These are phyloP conservation scores for Fusarium bactridioides DNA, from an alignment of 2,329 filamentous ascomycete species.

Conservation along the genomic window DNA sequence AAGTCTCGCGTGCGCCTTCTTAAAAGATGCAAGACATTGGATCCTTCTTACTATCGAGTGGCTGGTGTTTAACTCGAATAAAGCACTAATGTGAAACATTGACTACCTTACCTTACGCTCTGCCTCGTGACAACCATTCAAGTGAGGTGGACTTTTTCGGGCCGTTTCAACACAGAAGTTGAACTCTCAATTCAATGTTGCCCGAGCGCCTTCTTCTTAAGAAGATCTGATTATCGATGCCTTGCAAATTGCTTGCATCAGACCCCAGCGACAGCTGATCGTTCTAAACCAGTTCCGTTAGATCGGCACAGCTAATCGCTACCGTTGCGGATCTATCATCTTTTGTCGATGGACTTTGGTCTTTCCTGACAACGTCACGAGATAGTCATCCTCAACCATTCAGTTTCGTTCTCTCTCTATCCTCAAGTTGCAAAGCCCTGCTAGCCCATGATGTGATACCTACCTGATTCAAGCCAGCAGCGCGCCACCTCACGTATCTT, in stretches of 20 bases:
- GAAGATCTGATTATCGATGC: conserved; percentile 5
- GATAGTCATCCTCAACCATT: not conserved
- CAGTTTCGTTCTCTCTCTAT: not conserved
- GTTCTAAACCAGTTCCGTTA: conserved; percentile 11
- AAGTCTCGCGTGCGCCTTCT: conserved; percentile 17
- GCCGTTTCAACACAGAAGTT: conserved; percentile 6
- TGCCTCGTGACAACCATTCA: not conserved
- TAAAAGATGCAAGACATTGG: conserved; percentile 15
- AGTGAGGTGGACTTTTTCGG: not conserved
- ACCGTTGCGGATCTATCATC: not conserved
- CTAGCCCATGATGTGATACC: not conserved
- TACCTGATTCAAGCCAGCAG: not conserved
- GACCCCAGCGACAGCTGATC: conserved; percentile 23
- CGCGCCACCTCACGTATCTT: not conserved
- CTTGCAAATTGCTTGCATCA: conserved; percentile 31
- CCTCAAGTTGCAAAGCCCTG: not conserved
- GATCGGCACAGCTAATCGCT: conserved; percentile 28
- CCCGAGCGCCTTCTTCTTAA: not conserved
- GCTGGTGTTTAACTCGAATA: conserved; percentile 9
- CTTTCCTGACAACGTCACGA: not conserved
- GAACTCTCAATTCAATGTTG: not conserved
- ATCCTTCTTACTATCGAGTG: conserved; percentile 1
- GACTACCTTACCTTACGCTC: not conserved
- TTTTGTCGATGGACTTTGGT: not conserved
- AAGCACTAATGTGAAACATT: not conserved